Evolutionary conservation across 202 grass and related monocot genomes (phyloP).

Genomic region (Musa balbisiana): DNA sequence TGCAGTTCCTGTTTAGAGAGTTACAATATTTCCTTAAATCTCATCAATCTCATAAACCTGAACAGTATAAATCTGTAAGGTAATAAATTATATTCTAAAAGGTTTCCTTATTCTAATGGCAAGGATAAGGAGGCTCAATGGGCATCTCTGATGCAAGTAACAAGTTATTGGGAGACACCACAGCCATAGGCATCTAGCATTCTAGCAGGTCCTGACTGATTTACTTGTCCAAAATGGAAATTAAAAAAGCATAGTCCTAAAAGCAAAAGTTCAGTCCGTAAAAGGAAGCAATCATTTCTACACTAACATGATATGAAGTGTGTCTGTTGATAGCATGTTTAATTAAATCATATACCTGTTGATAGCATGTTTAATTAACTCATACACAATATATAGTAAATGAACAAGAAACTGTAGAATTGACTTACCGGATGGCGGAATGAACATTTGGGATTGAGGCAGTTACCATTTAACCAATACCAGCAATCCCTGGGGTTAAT

Average conservation of each 20-base stretch:
- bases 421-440: constrained; percentile 65
- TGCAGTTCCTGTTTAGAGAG: too few relatives aligned
- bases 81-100: background rate
- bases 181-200: too few relatives aligned
- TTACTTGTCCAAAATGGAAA: too few relatives aligned
- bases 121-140: background rate
- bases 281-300: background rate
- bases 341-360: too few relatives aligned
- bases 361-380: background rate
- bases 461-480: constrained; percentile 75
- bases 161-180: too few relatives aligned
- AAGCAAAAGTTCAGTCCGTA: too few relatives aligned
- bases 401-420: background rate
- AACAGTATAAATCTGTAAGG: too few relatives aligned
- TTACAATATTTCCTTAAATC: too few relatives aligned
- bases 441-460: constrained; percentile 61
- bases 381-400: background rate
- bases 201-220: too few relatives aligned
- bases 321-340: background rate
- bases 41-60: too few relatives aligned
- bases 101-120: background rate
- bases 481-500: constrained; percentile 75
- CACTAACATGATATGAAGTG: too few relatives aligned
- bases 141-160: background rate
- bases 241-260: too few relatives aligned